Evolutionary conservation across 208 protist genomes (phyloP).

Genomic region (Leptomonas pyrrhocoris): DNA sequence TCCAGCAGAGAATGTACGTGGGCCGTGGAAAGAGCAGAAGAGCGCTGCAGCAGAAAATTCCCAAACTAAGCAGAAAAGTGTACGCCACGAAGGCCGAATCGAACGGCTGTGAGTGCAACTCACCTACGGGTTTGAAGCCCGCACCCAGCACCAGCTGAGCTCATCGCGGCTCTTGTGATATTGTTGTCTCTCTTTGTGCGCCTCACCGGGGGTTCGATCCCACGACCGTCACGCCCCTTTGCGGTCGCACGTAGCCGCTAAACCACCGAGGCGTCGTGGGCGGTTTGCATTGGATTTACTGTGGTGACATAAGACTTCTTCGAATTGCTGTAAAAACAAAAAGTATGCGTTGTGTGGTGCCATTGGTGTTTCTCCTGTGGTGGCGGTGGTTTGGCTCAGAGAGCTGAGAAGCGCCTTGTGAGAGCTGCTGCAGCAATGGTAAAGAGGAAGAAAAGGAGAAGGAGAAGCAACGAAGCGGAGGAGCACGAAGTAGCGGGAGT

Average conservation of each 20-base stretch:
- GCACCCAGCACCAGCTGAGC: constrained; percentile 92
- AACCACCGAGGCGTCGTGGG: background rate
- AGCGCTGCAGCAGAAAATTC: background rate
- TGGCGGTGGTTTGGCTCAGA: too few relatives aligned
- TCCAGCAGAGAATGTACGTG: too few relatives aligned
- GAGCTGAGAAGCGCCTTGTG: too few relatives aligned
- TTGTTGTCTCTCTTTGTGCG: constrained; percentile 3
- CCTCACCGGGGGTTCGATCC: constrained; percentile 32
- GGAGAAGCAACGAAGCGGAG: too few relatives aligned
- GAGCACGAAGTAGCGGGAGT: too few relatives aligned
- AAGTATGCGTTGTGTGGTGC: background rate
- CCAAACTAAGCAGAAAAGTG: constrained; percentile 11
- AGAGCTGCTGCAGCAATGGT: too few relatives aligned
- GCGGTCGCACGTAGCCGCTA: background rate
- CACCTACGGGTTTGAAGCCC: constrained; percentile 93
- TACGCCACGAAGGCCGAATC: constrained; percentile 93
- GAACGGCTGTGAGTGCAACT: constrained; percentile 93
- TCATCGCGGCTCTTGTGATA: constrained; percentile 85
- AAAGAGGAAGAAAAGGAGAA: too few relatives aligned
- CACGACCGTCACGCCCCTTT: background rate
- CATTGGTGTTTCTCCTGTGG: too few relatives aligned
- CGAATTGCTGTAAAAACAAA: constrained; percentile 6
- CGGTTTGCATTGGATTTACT: too few relatives aligned
- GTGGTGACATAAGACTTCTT: too few relatives aligned
- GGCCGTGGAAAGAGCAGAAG: background rate